phyloP scores from a whole-genome alignment of 106 monocot species.

The Phalaenopsis aphrodite region DNA sequence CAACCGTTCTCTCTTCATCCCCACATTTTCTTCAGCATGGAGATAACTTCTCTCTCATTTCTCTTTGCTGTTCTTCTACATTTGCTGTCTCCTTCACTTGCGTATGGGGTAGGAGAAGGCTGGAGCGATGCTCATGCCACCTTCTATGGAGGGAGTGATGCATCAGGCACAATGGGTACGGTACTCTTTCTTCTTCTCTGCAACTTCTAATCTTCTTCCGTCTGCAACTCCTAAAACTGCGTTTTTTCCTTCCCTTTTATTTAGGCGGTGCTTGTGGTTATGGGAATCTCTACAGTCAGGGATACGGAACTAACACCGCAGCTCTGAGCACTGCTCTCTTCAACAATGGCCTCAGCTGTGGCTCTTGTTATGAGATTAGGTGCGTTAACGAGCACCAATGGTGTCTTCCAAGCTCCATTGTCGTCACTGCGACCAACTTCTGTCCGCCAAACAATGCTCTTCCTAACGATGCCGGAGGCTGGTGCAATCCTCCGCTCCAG shows the following conservation, averaged over 20 bases:
- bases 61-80: conserved; percentile 11
- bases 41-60: conserved; percentile 13
- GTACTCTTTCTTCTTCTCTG: neutral
- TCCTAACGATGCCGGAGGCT: conserved; percentile 44
- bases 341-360: conserved; percentile 56
- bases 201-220: neutral
- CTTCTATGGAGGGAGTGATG: conserved; percentile 78
- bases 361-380: conserved; percentile 49
- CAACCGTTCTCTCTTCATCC: neutral
- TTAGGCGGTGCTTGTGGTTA: conserved; percentile 66
- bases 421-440: conserved; percentile 86
- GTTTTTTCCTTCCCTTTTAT: conserved; percentile 7
- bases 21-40: neutral
- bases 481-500: conserved; percentile 56
- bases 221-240: neutral
- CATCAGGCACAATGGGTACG: conserved; percentile 77
- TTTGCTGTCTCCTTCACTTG: conserved; percentile 24
- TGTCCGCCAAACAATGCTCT: conserved; percentile 82
- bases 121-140: conserved; percentile 70
- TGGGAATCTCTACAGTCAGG: conserved; percentile 59
- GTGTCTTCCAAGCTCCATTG: conserved; percentile 37
- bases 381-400: conserved; percentile 28
- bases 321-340: conserved; percentile 62
- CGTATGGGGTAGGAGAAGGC: conserved; percentile 24
- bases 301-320: conserved; percentile 56